Evolutionary conservation across 805 yeast species (phyloP).

Genomic region (Nakazawaea ishiwadae): DNA sequence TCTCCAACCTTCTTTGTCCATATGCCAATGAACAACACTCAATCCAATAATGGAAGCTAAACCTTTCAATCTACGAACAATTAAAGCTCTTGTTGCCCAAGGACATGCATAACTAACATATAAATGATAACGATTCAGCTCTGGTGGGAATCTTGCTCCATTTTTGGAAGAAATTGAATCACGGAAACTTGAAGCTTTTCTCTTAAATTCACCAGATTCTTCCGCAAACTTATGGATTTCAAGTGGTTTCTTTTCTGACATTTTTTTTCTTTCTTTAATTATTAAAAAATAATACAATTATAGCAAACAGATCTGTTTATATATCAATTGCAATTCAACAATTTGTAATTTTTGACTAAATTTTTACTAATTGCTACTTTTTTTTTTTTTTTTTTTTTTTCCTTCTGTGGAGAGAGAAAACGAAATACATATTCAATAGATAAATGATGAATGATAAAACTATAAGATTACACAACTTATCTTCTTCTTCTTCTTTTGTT

Average conservation of each 20-base stretch:
- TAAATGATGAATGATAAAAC: too few species aligned
- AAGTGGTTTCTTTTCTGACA: conserved; percentile 17
- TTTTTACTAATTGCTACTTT: too few species aligned
- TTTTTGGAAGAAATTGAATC: conserved; percentile 52
- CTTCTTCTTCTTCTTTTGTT: conserved; percentile 10
- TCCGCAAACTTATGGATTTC: conserved; percentile 47
- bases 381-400: too few species aligned
- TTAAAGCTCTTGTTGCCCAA: conserved; percentile 88
- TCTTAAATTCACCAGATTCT: conserved; percentile 50
- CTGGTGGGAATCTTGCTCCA: conserved; percentile 67
- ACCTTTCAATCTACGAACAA: conserved; percentile 72
- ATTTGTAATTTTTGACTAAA: too few species aligned
- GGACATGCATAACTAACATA: conserved; percentile 92
- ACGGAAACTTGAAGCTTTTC: conserved; percentile 51
- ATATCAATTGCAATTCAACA: too few species aligned
- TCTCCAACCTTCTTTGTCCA: conserved; percentile 89
- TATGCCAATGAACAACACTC: conserved; percentile 86
- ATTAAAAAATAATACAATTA: too few species aligned
- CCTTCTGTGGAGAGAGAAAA: too few species aligned
- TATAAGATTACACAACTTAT: conserved; percentile 12
- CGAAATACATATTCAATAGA: too few species aligned
- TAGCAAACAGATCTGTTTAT: too few species aligned
- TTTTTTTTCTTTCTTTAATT: background rate
- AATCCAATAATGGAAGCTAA: conserved; percentile 54
- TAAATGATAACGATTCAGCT: conserved; percentile 76